These are phyloP conservation scores for Kregervanrija delftensis DNA, from an alignment of 805 yeast genomes.

Conservation along the genomic window DNA sequence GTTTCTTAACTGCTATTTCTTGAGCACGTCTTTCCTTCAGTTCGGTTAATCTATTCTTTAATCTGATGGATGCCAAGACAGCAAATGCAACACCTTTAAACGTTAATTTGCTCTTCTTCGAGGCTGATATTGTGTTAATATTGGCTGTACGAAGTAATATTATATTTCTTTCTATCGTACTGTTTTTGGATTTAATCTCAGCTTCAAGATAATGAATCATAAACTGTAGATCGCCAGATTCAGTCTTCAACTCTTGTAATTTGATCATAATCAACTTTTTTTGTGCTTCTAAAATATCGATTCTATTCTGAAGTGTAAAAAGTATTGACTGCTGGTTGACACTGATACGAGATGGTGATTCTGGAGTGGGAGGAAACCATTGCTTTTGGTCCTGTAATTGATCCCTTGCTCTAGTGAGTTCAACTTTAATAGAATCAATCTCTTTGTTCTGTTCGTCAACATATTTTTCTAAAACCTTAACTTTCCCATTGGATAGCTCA, in stretches of 20 bases:
- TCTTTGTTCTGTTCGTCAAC: constrained; percentile 4
- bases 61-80: constrained; percentile 32
- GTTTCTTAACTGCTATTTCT: constrained; percentile 14
- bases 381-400: constrained; percentile 16
- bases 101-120: constrained; percentile 4
- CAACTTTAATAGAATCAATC: constrained; percentile 1
- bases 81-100: constrained; percentile 26
- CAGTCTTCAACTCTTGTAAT: constrained; percentile 35
- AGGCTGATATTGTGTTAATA: constrained; percentile 3
- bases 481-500: constrained; percentile 1
- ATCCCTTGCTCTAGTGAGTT: constrained; percentile 1
- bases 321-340: neutral
- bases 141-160: constrained; percentile 18
- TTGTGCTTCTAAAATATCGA: constrained; percentile 31
- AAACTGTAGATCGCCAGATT: constrained; percentile 30
- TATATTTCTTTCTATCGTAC: constrained; percentile 7
- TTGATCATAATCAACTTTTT: constrained; percentile 40
- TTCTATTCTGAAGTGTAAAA: constrained; percentile 1
- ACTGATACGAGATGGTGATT: constrained; percentile 15
- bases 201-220: constrained; percentile 24
- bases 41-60: constrained; percentile 27
- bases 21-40: constrained; percentile 11
- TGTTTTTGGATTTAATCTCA: constrained; percentile 17
- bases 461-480: constrained; percentile 5
- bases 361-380: constrained; percentile 18